A percentile compares a stretch with the other conserved stretches of the same genome.
Evolutionary conservation across 1,139 yeast species (phyloP).

Genomic region (Scheffersomyces illinoinensis): DNA sequence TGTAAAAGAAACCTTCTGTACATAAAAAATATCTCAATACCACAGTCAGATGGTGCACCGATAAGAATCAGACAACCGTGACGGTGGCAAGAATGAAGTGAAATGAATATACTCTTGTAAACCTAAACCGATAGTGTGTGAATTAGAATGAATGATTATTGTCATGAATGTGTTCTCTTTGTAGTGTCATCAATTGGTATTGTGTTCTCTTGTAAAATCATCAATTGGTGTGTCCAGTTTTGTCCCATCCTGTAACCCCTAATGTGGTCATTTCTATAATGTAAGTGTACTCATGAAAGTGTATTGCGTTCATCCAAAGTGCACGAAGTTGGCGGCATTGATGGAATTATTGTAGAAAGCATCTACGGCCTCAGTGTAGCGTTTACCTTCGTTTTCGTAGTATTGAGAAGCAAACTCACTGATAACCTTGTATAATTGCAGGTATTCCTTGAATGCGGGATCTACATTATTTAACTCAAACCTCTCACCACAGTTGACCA

Average conservation of each 20-base stretch:
- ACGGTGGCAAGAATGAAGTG: not conserved
- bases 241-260: conserved; percentile 5
- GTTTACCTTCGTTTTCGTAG: conserved; percentile 30
- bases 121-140: not conserved
- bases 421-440: conserved; percentile 14
- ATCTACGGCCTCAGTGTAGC: conserved; percentile 33
- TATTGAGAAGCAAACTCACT: conserved; percentile 31
- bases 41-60: not conserved
- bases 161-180: not conserved
- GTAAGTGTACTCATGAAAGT: not conserved
- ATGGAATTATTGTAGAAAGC: conserved; percentile 23
- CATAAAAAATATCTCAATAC: not conserved
- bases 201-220: not conserved
- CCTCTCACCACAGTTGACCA: conserved; percentile 49
- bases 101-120: not conserved
- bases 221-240: conserved; percentile 1
- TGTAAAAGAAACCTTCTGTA: not conserved
- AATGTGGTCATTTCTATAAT: not conserved
- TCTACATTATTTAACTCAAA: conserved; percentile 19
- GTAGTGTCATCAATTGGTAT: not conserved
- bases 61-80: not conserved
- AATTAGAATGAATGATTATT: not conserved
- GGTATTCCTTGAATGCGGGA: conserved; percentile 11
- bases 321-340: not conserved
- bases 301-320: not conserved